Base-by-base conservation (phyloP, 2,329 filamentous ascomycete species). In the Ophiostoma quercus region DNA sequence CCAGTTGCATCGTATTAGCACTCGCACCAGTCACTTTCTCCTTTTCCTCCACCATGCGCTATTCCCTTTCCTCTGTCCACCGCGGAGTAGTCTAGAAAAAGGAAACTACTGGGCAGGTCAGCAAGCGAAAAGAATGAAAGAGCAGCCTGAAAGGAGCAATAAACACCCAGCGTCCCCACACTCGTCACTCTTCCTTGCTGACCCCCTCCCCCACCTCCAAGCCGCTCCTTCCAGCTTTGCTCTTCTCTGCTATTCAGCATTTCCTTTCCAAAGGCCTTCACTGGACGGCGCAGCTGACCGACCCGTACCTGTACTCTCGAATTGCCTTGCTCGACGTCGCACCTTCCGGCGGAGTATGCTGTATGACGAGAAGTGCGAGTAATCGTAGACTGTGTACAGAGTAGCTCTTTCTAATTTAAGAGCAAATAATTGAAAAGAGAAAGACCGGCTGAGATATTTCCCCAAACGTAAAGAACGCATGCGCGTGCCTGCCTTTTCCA, bases 1-100 rank as follows among this genome's bases (percentile, higher is more conserved):
- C 12, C 65, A 66, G 25, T 70, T 67, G 66, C 69, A 70, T 68
- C 67, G 67, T 68, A 70, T 25, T 39, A 62, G 37, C 12, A 67
- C 29, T 29, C 66, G 11, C 29, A 19, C 37, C 37, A 39, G 47
- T 32, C 41, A 67, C 19, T 37, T 39, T 65, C 8, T 66, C 47
- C 43, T 47, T 19, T n/a, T 62, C 37, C 47, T 29, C 19, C 14
- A 25, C 66, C 65, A 66, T 70, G 65, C 68, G 68, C 65, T 63
- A 70, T 67, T 51, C 67, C 62, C 57, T 16, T 68, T 71, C 67
- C 60, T 65, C 66, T 32, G 51, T n/a, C 63, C 54, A n/a, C 51
- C 25, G 68, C 65, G 68, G 65, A 70, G 65, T 63, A 67, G 51
- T 14, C 68, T 37, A 67, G 41, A 57, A 57, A 57, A 57, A 25